Evolutionary conservation across 2,329 filamentous ascomycete genomes (phyloP), one percentile per base, ranked within the genome.

Genomic region (Alternaria triticina): DNA sequence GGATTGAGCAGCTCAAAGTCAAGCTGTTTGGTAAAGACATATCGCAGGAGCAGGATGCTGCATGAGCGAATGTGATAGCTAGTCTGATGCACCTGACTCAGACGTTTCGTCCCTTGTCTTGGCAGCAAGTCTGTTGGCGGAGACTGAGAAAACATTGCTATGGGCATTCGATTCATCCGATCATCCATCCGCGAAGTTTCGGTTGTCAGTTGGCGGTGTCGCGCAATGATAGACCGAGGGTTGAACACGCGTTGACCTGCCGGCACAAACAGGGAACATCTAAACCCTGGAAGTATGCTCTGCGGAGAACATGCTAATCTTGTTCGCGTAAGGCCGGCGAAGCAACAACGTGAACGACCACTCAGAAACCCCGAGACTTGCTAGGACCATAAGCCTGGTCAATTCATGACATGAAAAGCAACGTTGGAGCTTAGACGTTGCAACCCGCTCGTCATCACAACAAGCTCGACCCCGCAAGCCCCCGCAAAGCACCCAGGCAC

Each of bases 401-500:
- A 52, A 25, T 7, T 9, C 10, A 40, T 22, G 9, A 49, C 7
- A 49, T n/a, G 12, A 23, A 13, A 22, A 36, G 13, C n/a, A 23
- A 52, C 20, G 28, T 13, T 40, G 28, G 36, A 52, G 28, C 22
- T 33, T 40, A 25, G 23, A 40, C 13, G 30, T 40, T 25, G 49
- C 28, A 52, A 25, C 13, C 13, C 20, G 49, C 8, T 23, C 49
- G 30, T 52, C 49, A 17, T 40, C 49, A 17, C 23, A 11, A 10
- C 36, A 28, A 27, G 49, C 10, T 59, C 22, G 47, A 56, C 57
- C 57, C 51, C 57, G 44, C 51, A 30, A 30, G 20, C 12, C 51
- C 33, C 57, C 57, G 44, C 57, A 60, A 40, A 56, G 8, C 28
- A 47, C 50, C 57, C 54, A 36, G 46, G 8, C 43, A 47, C 51